Evolutionary conservation across 116 monocot genomes (phyloP).

Genomic region (Phalaenopsis hybrid): DNA sequence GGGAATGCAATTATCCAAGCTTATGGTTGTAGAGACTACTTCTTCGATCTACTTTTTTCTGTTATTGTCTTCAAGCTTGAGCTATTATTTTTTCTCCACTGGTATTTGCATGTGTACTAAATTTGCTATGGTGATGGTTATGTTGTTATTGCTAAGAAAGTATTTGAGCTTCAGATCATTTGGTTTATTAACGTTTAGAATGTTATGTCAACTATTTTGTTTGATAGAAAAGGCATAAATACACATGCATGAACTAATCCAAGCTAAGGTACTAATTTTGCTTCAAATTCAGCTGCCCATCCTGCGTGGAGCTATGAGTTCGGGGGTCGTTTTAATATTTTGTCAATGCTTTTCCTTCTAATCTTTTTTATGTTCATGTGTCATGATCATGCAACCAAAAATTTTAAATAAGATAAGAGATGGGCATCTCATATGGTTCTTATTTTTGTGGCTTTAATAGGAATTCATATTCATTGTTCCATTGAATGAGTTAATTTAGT

Average conservation of each 20-base stretch:
- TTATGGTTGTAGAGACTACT: background rate
- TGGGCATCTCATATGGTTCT: background rate
- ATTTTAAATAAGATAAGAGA: background rate
- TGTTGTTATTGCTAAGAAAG: background rate
- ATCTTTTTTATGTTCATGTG: background rate
- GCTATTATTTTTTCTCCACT: background rate
- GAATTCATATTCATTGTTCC: background rate
- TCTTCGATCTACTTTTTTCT: background rate
- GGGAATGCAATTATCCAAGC: background rate
- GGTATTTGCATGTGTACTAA: background rate
- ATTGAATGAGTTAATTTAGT: background rate
- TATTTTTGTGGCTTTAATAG: background rate
- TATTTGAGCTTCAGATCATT: background rate
- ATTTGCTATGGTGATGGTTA: background rate
- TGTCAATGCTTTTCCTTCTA: background rate
- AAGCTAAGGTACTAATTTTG: slow-evolving; percentile 1
- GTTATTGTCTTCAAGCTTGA: background rate
- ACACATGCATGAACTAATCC: background rate
- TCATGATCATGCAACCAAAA: background rate
- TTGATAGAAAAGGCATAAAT: background rate
- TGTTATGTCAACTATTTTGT: background rate
- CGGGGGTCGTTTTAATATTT: background rate
- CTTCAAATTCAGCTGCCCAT: background rate
- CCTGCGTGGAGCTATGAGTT: background rate
- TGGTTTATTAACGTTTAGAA: background rate